Evolutionary conservation across 1,139 yeast genomes (phyloP).

Genomic region (Candida sojae): DNA sequence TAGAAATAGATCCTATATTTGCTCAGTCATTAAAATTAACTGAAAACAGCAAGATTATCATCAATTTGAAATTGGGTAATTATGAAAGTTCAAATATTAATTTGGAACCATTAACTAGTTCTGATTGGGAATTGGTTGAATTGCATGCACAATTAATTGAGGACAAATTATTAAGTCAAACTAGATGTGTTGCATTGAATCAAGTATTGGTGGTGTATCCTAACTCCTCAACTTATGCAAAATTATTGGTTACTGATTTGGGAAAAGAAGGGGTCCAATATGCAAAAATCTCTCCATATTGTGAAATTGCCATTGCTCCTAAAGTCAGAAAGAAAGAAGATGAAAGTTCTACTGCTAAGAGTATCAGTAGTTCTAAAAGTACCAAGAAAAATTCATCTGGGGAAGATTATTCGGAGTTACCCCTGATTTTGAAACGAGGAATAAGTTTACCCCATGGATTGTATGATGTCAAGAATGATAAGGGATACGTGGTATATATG

Average conservation of each 20-base stretch:
- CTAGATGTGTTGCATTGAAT: slow-evolving; percentile 67
- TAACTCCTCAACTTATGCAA: slow-evolving; percentile 63
- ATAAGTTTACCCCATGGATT: slow-evolving; percentile 55
- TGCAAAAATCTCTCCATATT: slow-evolving; percentile 68
- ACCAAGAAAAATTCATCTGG: slow-evolving; percentile 9
- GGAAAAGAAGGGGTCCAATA: slow-evolving; percentile 48
- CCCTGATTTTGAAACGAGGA: slow-evolving; percentile 53
- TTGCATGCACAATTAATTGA: slow-evolving; percentile 79
- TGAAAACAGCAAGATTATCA: slow-evolving; percentile 43
- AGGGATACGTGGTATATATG: slow-evolving; percentile 45
- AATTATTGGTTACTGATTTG: slow-evolving; percentile 62
- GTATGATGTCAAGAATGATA: slow-evolving; percentile 20
- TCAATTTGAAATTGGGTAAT: slow-evolving; percentile 46
- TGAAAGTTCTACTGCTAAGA: slow-evolving; percentile 24
- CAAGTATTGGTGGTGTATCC: slow-evolving; percentile 75
- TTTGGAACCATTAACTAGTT: slow-evolving; percentile 73
- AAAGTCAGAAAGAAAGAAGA: slow-evolving; percentile 49
- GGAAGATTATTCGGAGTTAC: slow-evolving; percentile 31
- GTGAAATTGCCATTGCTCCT: slow-evolving; percentile 86
- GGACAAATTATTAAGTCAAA: slow-evolving; percentile 72
- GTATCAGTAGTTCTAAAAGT: slow-evolving; percentile 22
- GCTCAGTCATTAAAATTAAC: slow-evolving; percentile 51
- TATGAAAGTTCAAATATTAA: slow-evolving; percentile 61
- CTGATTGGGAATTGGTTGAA: slow-evolving; percentile 93
- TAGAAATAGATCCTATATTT: slow-evolving; percentile 43